Evolutionary conservation across 1,284 basidiomycete genomes (phyloP).

Genomic region (Termitomyces sp.): DNA sequence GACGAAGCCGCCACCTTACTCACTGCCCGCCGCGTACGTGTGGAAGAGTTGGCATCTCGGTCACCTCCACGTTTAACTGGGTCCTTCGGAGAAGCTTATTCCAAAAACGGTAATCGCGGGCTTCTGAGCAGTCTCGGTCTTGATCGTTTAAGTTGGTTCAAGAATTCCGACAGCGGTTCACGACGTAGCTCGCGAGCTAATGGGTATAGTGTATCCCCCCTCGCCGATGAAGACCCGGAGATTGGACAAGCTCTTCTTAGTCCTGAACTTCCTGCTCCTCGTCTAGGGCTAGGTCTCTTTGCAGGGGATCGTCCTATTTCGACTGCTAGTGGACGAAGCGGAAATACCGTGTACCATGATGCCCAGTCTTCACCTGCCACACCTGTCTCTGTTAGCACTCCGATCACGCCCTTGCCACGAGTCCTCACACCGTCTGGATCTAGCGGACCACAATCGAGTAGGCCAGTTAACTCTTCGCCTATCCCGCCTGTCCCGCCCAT

Average conservation of each 20-base stretch:
- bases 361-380: slow-evolving; percentile 49
- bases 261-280: slow-evolving; percentile 15
- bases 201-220: slow-evolving; percentile 3
- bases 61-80: slow-evolving; percentile 19
- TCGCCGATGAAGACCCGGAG: slow-evolving; percentile 17
- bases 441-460: slow-evolving; percentile 12
- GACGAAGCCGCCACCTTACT: slow-evolving; percentile 48
- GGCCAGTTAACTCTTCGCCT: slow-evolving; percentile 15
- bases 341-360: slow-evolving; percentile 55
- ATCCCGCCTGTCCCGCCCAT: slow-evolving; percentile 19
- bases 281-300: slow-evolving; percentile 9
- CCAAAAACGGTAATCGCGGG: slow-evolving; percentile 17
- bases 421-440: slow-evolving; percentile 35
- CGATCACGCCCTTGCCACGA: slow-evolving; percentile 37
- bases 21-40: slow-evolving; percentile 55
- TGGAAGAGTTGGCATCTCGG: slow-evolving; percentile 38
- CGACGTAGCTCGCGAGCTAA: slow-evolving; percentile 12
- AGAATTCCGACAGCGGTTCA: slow-evolving; percentile 19
- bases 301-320: slow-evolving; percentile 51
- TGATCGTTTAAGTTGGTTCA: slow-evolving; percentile 52
- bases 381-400: slow-evolving; percentile 21
- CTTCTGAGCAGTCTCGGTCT: slow-evolving; percentile 28
- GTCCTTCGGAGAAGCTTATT: slow-evolving; percentile 8
- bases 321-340: slow-evolving; percentile 47
- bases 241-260: slow-evolving; percentile 20